Base-by-base conservation (phyloP, 345 rosid species). In the Rhizophora mangle region DNA sequence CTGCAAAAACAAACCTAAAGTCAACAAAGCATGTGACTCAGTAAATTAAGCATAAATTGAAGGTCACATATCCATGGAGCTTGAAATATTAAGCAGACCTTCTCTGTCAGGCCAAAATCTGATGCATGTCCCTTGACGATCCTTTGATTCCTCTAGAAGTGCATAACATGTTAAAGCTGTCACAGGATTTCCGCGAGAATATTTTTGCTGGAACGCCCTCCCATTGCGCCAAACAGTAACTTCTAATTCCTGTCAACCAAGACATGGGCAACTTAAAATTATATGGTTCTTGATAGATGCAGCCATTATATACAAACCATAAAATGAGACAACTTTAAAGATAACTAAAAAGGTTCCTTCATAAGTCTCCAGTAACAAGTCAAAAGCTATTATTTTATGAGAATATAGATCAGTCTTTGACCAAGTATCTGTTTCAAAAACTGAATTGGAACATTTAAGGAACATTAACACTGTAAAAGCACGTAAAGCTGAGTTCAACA, bases 51-150 rank as follows among this genome's bases (percentile, higher is more conserved):
- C 56, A 59, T 60, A 53, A 67, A 62, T 58, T 8, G n/a, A 24
- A 34, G 62, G 65, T 67, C 36, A 63, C 22, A 46, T 15, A 27
- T n/a, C 29, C 26, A 65, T 24, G 43, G 5, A 6, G 43, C 60
- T 56, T 39, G 47, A 52, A 34, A 68, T 64, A 34, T 65, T 32
- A 67, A 61, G 73, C 51, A 60, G 75, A 96, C 99, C 96, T 86
- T 90, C 85, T 79, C 85, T 83, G 86, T 96, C 99, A 60, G 99
- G 99, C 98, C 99, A 92, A 85, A 96, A 96, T 69, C 84, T 81
- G 75, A 96, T 85, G 70, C 80, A 6, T 60, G 98, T 96, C 71
- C 99, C 99, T 75, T 79, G 79, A 65, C 69, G 77, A 66, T 72
- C 85, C 73, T 81, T 85, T 54, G 81, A 82, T 74, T 88, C 99